Evolutionary conservation across 805 yeast species (phyloP).

Genomic region (Priceomyces medius): DNA sequence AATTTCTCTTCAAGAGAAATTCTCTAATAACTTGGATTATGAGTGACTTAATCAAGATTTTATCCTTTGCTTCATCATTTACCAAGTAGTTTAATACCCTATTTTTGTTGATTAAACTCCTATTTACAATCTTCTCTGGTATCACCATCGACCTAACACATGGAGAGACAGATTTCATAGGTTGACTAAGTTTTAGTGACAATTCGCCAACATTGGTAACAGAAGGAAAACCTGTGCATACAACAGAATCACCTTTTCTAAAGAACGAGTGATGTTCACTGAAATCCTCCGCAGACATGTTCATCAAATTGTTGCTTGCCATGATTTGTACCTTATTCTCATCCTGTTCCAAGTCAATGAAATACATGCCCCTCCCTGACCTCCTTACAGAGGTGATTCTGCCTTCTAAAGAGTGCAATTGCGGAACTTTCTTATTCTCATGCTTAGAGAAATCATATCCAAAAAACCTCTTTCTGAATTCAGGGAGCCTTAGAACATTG

Average conservation of each 20-base stretch:
- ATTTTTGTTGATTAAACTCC: conserved; percentile 58
- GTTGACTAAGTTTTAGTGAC: conserved; percentile 57
- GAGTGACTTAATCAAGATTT: conserved; percentile 51
- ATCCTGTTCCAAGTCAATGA: conserved; percentile 69
- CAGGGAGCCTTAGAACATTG: conserved; percentile 8
- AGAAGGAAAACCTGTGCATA: conserved; percentile 70
- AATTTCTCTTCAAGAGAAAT: conserved; percentile 54
- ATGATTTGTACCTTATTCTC: conserved; percentile 57
- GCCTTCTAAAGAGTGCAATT: conserved; percentile 43
- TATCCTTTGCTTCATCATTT: conserved; percentile 48
- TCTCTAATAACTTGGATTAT: conserved; percentile 55
- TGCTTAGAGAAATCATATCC: conserved; percentile 9
- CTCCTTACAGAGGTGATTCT: conserved; percentile 56
- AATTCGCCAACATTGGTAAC: conserved; percentile 76
- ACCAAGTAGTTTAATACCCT: conserved; percentile 74
- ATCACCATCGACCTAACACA: conserved; percentile 42
- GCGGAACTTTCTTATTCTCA: conserved; percentile 9
- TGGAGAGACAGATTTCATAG: conserved; percentile 60
- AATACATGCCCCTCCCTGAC: conserved; percentile 67
- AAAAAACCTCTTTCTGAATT: conserved; percentile 10
- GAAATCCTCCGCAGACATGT: conserved; percentile 43
- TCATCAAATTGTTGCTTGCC: conserved; percentile 51
- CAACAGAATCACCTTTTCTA: conserved; percentile 70
- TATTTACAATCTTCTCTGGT: conserved; percentile 63
- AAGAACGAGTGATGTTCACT: conserved; percentile 39